A percentile compares a stretch with the other conserved stretches of the same genome.
phyloP scores from a whole-genome alignment of 2,329 filamentous ascomycete species.

The Daldinia sp. region DNA sequence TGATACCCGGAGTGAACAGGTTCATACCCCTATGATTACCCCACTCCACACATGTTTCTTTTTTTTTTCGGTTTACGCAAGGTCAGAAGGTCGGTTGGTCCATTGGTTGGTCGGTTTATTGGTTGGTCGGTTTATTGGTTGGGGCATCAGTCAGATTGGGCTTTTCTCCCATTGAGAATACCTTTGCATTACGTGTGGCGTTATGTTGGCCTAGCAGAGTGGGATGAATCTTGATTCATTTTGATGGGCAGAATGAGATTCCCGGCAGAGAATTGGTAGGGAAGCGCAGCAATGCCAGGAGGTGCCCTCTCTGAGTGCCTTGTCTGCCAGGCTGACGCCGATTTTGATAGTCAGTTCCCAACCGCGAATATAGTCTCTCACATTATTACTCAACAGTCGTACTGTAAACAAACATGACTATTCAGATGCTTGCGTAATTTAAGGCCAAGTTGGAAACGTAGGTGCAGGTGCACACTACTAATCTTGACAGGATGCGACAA shows the following conservation, averaged over 20 bases:
- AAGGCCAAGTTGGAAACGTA: not conserved
- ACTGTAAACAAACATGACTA: not conserved
- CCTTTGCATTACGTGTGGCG: constrained; percentile 50
- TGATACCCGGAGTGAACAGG: constrained; percentile 54
- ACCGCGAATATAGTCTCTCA: constrained; percentile 19
- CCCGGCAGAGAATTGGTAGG: not conserved
- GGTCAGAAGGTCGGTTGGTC: constrained; percentile 29
- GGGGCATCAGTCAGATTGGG: constrained; percentile 37
- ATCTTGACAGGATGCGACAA: not conserved
- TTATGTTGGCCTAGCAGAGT: constrained; percentile 46
- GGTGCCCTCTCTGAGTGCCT: not conserved
- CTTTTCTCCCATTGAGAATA: constrained; percentile 37
- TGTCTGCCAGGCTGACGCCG: not conserved
- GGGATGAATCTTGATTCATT: constrained; percentile 36
- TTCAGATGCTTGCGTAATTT: not conserved
- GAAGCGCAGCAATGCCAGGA: not conserved
- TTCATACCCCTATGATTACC: constrained; percentile 45
- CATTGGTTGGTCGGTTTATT: constrained; percentile 15
- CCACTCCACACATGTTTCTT: constrained; percentile 49
- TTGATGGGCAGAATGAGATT: constrained; percentile 16
- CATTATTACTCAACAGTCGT: not conserved
- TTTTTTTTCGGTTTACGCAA: constrained; percentile 34
- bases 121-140: constrained; percentile 37
- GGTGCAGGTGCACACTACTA: not conserved
- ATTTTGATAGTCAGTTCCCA: constrained; percentile 14